Evolutionary conservation across 495 filamentous ascomycete species (phyloP).

Genomic region (Podospora appendiculata): DNA sequence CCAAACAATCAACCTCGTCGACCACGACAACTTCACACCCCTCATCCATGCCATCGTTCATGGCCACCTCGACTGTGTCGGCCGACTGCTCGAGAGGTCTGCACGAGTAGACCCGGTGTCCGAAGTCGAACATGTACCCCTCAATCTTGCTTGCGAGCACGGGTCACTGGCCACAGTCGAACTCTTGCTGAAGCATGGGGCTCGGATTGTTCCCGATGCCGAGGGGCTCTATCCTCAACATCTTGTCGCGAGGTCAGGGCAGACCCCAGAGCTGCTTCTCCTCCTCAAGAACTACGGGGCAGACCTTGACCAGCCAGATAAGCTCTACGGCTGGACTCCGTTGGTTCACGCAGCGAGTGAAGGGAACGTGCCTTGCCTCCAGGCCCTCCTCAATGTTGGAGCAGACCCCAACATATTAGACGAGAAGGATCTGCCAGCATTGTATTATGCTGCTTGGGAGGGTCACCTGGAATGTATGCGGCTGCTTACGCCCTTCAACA

Average conservation of each 20-base stretch:
- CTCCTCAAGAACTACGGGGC: constrained; percentile 79
- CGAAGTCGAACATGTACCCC: constrained; percentile 84
- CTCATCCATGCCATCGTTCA: constrained; percentile 92
- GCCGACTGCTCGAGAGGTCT: constrained; percentile 60
- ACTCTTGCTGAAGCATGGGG: constrained; percentile 70
- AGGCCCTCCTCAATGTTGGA: constrained; percentile 65
- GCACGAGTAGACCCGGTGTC: constrained; percentile 75
- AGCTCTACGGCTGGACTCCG: constrained; percentile 94
- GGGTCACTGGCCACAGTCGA: constrained; percentile 76
- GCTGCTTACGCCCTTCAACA: constrained; percentile 58
- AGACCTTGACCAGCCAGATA: constrained; percentile 88
- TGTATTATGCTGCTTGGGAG: constrained; percentile 99
- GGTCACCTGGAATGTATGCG: constrained; percentile 92
- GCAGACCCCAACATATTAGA: constrained; percentile 71
- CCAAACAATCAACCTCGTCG: constrained; percentile 70
- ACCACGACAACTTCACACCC: constrained; percentile 96
- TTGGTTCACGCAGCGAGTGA: constrained; percentile 95
- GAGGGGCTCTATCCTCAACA: constrained; percentile 98
- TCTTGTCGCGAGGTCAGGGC: constrained; percentile 84
- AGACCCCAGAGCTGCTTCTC: constrained; percentile 66
- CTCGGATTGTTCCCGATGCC: constrained; percentile 77
- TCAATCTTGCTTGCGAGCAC: constrained; percentile 91
- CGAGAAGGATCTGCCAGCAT: constrained; percentile 85
- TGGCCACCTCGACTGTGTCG: constrained; percentile 67
- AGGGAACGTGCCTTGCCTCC: constrained; percentile 81